These are phyloP conservation scores for Candida oleophila DNA, from an alignment of 805 yeast species.

Conservation along the genomic window DNA sequence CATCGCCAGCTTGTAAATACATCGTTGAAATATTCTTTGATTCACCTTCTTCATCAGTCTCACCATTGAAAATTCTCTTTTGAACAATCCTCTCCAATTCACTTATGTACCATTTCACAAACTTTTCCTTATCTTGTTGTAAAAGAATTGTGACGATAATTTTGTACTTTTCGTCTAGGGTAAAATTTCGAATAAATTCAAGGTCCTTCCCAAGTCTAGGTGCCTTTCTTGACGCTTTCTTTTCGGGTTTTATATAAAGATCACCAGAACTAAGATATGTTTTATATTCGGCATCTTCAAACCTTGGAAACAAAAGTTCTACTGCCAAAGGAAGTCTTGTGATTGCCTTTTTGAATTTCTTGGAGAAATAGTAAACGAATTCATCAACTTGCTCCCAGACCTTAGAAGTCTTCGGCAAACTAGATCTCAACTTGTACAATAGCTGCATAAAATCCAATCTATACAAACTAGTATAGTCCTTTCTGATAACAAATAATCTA, in stretches of 20 bases:
- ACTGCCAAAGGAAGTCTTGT: constrained; percentile 52
- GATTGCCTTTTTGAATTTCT: constrained; percentile 50
- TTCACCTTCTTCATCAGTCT: constrained; percentile 2
- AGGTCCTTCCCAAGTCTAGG: constrained; percentile 35
- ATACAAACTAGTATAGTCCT: constrained; percentile 56
- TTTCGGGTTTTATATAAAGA: constrained; percentile 25
- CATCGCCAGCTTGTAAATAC: constrained; percentile 14
- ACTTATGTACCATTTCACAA: constrained; percentile 44
- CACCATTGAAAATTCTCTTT: constrained; percentile 16
- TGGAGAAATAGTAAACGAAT: constrained; percentile 65
- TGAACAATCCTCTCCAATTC: constrained; percentile 33
- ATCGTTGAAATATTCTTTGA: constrained; percentile 2
- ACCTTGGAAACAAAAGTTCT: constrained; percentile 68
- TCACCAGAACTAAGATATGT: constrained; percentile 65
- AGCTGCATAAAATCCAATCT: constrained; percentile 75
- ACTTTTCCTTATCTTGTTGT: constrained; percentile 40
- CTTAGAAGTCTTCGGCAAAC: constrained; percentile 44
- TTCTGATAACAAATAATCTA: constrained; percentile 57
- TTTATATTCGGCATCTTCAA: constrained; percentile 43
- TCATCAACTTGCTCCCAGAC: constrained; percentile 62
- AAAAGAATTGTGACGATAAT: constrained; percentile 50
- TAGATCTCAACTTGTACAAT: constrained; percentile 47
- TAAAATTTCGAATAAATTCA: constrained; percentile 31
- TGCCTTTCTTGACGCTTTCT: constrained; percentile 12
- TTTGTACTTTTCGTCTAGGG: constrained; percentile 48